Percentiles rank a stretch among this genome's conserved stretches.
These are phyloP conservation scores for Alloteropsis semialata DNA, from an alignment of 176 grass and related monocot species.

Conservation along the genomic window DNA sequence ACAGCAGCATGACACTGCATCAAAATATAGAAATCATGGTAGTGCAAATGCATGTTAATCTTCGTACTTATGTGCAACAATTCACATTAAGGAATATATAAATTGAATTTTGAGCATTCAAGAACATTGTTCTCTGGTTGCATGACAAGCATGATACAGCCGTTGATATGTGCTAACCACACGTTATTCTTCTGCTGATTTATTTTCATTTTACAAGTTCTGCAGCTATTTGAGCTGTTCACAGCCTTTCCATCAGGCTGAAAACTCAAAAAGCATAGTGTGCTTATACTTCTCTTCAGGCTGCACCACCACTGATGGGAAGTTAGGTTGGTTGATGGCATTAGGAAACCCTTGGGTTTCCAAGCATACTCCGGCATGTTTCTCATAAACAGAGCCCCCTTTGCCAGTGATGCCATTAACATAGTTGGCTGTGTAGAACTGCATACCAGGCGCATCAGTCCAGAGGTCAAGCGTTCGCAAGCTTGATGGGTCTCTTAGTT, in stretches of 20 bases:
- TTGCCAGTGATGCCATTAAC: constrained; percentile 63
- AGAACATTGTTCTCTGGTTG: background rate
- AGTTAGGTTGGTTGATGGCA: constrained; percentile 75
- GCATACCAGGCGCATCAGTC: constrained; percentile 75
- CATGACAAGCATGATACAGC: background rate
- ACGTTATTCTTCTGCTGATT: constrained; percentile 1
- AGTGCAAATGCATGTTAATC: background rate
- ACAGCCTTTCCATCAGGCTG: constrained; percentile 15
- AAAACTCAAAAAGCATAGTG: constrained; percentile 79
- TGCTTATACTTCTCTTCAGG: constrained; percentile 83
- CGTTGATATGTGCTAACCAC: background rate
- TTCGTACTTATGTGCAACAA: background rate
- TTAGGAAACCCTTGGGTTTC: constrained; percentile 97
- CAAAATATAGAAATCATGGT: background rate
- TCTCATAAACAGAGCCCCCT: constrained; percentile 53
- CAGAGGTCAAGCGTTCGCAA: constrained; percentile 58
- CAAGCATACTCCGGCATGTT: constrained; percentile 73
- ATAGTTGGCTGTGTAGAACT: constrained; percentile 86
- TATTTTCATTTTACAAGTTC: constrained; percentile 32
- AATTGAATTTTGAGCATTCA: background rate
- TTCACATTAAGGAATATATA: background rate
- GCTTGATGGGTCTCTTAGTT: constrained; percentile 50
- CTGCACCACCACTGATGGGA: constrained; percentile 59
- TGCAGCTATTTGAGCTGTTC: constrained; percentile 4
- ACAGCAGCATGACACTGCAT: background rate